Evolutionary conservation across 2,329 filamentous ascomycete genomes (phyloP), one percentile per base, ranked within the genome.

Genomic region (Tetracladium maxilliforme): DNA sequence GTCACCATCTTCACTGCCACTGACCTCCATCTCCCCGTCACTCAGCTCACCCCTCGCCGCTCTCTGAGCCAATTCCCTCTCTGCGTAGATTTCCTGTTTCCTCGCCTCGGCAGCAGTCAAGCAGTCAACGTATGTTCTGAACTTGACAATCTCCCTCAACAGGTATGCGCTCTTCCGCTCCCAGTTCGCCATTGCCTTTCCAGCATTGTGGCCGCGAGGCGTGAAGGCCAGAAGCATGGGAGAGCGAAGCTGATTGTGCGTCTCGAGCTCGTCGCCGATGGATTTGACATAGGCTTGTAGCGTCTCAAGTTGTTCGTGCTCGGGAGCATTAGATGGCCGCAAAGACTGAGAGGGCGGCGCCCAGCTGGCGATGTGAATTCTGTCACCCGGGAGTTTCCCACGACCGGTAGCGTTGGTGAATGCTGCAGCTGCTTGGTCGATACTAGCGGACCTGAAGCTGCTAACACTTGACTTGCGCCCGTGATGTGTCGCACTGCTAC

Each of bases 81-180:
- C 70, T 4, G 48, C 45, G 36, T 83, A 78, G 21, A 94, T 74
- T 43, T 74, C 75, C 22, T 68, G 63, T 45, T 79, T 84, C 27
- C 71, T 63, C 16, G 47, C 53, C 38, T 79, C 70, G 1, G 86
- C 86, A 19, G 70, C 67, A 30, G 72, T 63, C 25, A 98, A 56
- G 17, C 72, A 75, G 47, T 95, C 90, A 37, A 94, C 86, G 43
- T 95, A 98, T 0, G 86, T 95, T 31, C 78, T 65, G 54, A 93
- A 95, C 51, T 95, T 95, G 49, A 95, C 84, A 47, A 92, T 94
- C 55, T 98, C 90, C 18, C 81, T 65, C 9, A 95, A 62, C 20
- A 98, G 56, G 45, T 95, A 93, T 16, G 81, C 76, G 28, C 82
- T 92, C 57, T 95, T 95, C 43, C 79, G 74, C 58, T 98, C 86